These are phyloP conservation scores for Paecilomyces formosus DNA, from an alignment of 2,329 filamentous ascomycete species.

Conservation along the genomic window DNA sequence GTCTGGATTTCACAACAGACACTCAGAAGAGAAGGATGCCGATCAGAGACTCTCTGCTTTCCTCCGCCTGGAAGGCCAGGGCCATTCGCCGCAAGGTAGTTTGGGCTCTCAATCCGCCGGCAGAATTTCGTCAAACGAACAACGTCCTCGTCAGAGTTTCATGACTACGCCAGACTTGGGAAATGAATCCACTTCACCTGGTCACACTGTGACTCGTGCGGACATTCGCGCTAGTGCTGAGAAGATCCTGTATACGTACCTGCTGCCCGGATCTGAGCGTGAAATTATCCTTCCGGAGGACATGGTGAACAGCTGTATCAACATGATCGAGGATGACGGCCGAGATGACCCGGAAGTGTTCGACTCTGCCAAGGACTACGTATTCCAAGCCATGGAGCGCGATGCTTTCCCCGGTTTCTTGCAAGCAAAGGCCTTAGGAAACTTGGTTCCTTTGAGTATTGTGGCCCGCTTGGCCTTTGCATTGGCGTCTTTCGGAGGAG, in stretches of 20 bases:
- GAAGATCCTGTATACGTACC: constrained; percentile 97
- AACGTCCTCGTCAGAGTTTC: constrained; percentile 49
- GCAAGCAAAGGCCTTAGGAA: constrained; percentile 88
- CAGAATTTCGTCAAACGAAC: constrained; percentile 36
- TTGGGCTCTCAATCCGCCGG: constrained; percentile 39
- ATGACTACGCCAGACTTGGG: constrained; percentile 56
- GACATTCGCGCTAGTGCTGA: constrained; percentile 92
- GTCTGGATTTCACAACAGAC: constrained; percentile 50
- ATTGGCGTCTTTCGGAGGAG: constrained; percentile 78
- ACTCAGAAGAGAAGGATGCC: constrained; percentile 67
- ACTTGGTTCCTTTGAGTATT: constrained; percentile 85
- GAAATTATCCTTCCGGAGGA: constrained; percentile 88
- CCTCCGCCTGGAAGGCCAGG: constrained; percentile 54
- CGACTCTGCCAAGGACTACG: constrained; percentile 95
- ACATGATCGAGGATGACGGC: constrained; percentile 80
- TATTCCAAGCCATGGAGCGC: constrained; percentile 98
- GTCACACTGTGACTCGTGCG: constrained; percentile 74
- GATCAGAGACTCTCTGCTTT: constrained; percentile 91
- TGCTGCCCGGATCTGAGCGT: constrained; percentile 89
- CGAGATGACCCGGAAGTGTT: constrained; percentile 97
- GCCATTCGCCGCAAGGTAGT: constrained; percentile 48
- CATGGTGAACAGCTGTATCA: constrained; percentile 79
- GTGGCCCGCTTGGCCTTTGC: constrained; percentile 80
- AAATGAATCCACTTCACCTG: constrained; percentile 70
- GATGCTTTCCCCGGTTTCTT: constrained; percentile 98